These are phyloP conservation scores for Turritis glabra DNA, from an alignment of 345 rosid genomes.

Conservation along the genomic window DNA sequence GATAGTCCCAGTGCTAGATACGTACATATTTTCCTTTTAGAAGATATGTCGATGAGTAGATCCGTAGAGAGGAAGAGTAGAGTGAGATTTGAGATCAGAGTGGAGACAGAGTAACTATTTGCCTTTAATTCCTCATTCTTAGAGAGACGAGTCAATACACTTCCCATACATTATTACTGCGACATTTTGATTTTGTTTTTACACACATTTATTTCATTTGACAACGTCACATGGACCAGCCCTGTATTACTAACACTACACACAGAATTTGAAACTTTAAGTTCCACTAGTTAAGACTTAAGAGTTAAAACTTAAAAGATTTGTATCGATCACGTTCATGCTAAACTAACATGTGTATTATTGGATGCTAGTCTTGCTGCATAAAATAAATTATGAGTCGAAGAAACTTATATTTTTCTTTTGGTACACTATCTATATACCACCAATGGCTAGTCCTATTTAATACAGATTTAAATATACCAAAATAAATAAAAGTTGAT, in stretches of 20 bases:
- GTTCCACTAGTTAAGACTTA: neutral
- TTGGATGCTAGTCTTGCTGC: neutral
- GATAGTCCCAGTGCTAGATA: neutral
- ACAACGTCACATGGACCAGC: neutral
- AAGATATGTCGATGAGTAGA: neutral
- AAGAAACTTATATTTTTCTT: too few relatives aligned
- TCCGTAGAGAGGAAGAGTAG: neutral
- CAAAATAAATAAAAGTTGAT: too few relatives aligned
- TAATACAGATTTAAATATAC: too few relatives aligned
- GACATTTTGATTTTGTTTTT: neutral
- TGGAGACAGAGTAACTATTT: neutral
- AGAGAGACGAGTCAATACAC: neutral
- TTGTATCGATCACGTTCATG: neutral
- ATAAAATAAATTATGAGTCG: neutral
- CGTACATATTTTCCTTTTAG: neutral
- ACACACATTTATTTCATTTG: neutral
- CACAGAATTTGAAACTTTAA: neutral
- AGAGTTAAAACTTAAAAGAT: neutral
- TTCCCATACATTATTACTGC: slow-evolving; percentile 14
- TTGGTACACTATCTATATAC: too few relatives aligned
- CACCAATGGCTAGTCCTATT: too few relatives aligned
- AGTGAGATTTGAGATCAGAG: neutral
- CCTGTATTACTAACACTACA: neutral
- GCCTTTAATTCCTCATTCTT: neutral
- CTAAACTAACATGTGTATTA: neutral